Base-by-base conservation (phyloP, 768 basidiomycete species). In the Tricholoma sp. region DNA sequence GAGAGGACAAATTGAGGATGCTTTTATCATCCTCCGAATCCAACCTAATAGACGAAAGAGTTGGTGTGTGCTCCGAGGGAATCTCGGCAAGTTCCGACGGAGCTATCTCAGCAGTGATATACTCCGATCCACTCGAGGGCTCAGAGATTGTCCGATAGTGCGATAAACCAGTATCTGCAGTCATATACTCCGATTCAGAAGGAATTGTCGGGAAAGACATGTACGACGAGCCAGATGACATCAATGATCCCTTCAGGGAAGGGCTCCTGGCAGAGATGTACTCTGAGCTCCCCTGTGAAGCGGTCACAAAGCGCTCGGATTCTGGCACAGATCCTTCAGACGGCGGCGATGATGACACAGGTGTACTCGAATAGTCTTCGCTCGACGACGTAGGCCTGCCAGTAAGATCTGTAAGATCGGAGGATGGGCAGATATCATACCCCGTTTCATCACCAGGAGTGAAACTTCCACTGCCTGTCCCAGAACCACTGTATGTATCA, bases 161-260 rank as follows among this genome's bases (percentile, higher is more conserved):
- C 1, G 65, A 66, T 37, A 61, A 57, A 2, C 64, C 64, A 3
- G 63, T 63, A 37, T 67, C 64, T 1, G 72, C 69, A n/a, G 79
- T 73, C 39, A 61, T 61, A 57, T 70, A 74, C 32, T 69, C 72
- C 3, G 71, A 78, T 52, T 79, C 76, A 1, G 81, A 84, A 11
- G 84, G 84, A 59, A 85, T 85, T 3, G 79, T 81, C 0, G 83
- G 83, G 55, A 85, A 68, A 5, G 83, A 85, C 56, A 74, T 74
- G 67, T 80, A 83, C 0, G 83, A 85, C 5, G 76, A 71, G 10
- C 70, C 73, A 7, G 80, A 80, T 2, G 83, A 84, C 56, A 74
- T 72, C 64, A 81, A 79, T 0, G 83, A 83, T 4, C 74, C 72
- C 18, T 71, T 74, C 10, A 79, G 76, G 0, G 76, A 73, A 0